Evolutionary conservation across 805 yeast genomes (phyloP), one percentile per base, ranked within the genome.

Genomic region (Lipomyces yamanashiensis): DNA sequence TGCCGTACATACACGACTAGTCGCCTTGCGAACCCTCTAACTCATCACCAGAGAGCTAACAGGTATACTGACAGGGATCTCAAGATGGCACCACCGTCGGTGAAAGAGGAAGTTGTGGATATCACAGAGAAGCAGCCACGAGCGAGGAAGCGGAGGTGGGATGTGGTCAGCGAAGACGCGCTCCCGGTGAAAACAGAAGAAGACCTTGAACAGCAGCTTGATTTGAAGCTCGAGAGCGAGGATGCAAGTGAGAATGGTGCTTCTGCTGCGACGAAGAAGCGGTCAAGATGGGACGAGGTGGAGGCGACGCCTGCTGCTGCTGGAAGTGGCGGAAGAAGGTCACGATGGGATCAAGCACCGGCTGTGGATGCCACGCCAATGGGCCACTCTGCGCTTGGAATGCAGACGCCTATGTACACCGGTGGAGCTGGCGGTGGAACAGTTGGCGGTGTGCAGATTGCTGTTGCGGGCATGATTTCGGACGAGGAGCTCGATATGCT

Each of bases 401-500:
- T 61, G 28, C 73, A 72, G 78, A 80, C 13, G 67, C 70, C 55
- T 39, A 53, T 39, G 55, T 60, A 40, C 48, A 47, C 47, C 19
- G 52, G 43, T 10, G 57, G 23, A 10, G 44, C 54, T 49, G 52
- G 53, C 17, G 56, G 33, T 7, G 57, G 55, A 33, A 13, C 48
- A 17, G 44, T 37, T 12, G 58, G 43, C 1, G 43, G 36, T 13
- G 37, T 37, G 36, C 58, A 43, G 33, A 15, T 52, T 12, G 53
- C 59, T n/a, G 52, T 45, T 28, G 54, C 54, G 4, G 66, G 62
- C 15, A 8, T 55, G 64, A 72, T 86, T 23, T 78, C 85, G 0
- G 81, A 81, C 61, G 81, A 76, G 23, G 75, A 80, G 13, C 75
- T 87, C 6, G 82, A 83, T 58, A 72, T 76, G 44, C 71, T 86